A percentile compares a stretch with the other conserved stretches of the same genome.
These are phyloP conservation scores for Phytophthora crassamura DNA, from an alignment of 352 stramenopile genomes.

Conservation along the genomic window DNA sequence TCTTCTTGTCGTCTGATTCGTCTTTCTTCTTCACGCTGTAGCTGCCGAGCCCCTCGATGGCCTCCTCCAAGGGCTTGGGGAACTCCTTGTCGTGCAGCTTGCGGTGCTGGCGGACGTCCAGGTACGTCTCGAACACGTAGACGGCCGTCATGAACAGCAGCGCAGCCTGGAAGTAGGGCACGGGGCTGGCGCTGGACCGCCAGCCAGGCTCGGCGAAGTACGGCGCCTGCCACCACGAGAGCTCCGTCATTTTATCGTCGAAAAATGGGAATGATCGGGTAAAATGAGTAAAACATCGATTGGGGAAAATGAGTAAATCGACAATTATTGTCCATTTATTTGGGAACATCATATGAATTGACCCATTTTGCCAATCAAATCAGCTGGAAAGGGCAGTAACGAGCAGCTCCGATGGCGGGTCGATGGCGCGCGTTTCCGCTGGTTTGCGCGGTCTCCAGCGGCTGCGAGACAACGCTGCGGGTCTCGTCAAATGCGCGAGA, in stretches of 20 bases:
- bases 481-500: constrained; percentile 30
- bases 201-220: constrained; percentile 69
- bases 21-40: constrained; percentile 39
- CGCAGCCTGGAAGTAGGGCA: constrained; percentile 77
- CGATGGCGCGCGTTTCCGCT: constrained; percentile 58
- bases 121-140: constrained; percentile 93
- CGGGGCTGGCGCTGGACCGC: constrained; percentile 35
- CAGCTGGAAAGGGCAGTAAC: constrained; percentile 27
- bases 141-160: constrained; percentile 92
- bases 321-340: not conserved
- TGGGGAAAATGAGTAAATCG: too few species aligned
- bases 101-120: constrained; percentile 92
- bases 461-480: not conserved
- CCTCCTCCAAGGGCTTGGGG: constrained; percentile 57
- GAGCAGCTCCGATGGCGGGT: constrained; percentile 16
- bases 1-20: constrained; percentile 12
- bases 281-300: too few species aligned
- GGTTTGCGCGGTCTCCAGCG: constrained; percentile 18
- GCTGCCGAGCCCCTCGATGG: constrained; percentile 57
- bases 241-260: constrained; percentile 14
- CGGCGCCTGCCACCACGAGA: constrained; percentile 60
- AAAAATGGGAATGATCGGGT: constrained; percentile 4
- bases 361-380: constrained; percentile 35
- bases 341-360: not conserved
- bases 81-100: constrained; percentile 88